Base-by-base conservation (phyloP, 2,329 filamentous ascomycete species). In the Fusarium sp. region DNA sequence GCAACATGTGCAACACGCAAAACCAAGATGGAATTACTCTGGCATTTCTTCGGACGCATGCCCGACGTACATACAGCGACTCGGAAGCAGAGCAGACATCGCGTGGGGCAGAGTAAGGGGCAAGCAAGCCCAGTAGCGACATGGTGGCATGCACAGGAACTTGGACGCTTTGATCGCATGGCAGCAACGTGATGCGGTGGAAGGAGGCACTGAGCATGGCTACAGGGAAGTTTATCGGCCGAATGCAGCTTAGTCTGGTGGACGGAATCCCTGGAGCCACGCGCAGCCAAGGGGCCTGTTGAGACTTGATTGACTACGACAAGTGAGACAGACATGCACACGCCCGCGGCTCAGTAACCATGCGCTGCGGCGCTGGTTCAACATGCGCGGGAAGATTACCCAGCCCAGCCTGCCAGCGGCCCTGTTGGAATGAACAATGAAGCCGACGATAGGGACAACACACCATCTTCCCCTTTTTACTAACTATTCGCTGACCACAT, bases 231-330 rank as follows among this genome's bases (percentile, higher is more conserved):
- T 54, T 62, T 57, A 59, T 44, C 47, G 46, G 45, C 73, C 72
- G 56, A 73, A 76, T 72, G 55, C 36, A 67, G 75, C 51, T 63
- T 75, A 76, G 74, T 18, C 33, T 16, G 50, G 56, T 70, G 65
- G 62, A 49, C 38, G 57, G 45, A 61, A 79, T 78, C 77, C 77
- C 76, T 77, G 77, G 58, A 79, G 77, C 78, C 78, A 79, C 78
- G 77, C 77, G 78, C 77, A 71, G 72, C 71, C 73, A 73, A 72
- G 71, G 63, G 71, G 60, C 12, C 49, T 51, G 53, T 58, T 67
- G 67, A 66, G 64, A 67, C 56, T 34, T 70, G 67, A 62, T 47
- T 69, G 62, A 49, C 55, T 65, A 36, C 31, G 34, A 11, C 12
- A 67, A 50, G 51, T 62, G 57, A 55, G 57, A 62, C 66, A 66